Percentiles rank a stretch among this genome's conserved stretches.
Evolutionary conservation across 2,329 filamentous ascomycete genomes (phyloP).

Genomic region (Emmonsia crescens): DNA sequence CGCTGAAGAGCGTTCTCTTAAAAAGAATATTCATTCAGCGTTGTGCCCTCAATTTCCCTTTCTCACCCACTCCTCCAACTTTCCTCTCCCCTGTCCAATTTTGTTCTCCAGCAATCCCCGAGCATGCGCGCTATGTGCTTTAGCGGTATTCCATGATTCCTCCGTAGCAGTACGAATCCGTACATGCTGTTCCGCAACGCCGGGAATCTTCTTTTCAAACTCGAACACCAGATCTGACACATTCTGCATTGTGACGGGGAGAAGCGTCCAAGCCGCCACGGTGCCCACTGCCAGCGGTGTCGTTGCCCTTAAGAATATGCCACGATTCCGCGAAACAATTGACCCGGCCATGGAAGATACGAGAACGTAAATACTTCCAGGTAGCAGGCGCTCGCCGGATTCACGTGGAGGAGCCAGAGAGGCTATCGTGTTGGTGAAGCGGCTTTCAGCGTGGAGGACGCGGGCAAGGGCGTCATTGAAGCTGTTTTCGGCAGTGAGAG

Average conservation of each 20-base stretch:
- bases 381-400: conserved; percentile 79
- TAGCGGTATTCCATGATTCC: conserved; percentile 61
- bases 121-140: conserved; percentile 61
- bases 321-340: conserved; percentile 81
- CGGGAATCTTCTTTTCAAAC: conserved; percentile 84
- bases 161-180: conserved; percentile 57
- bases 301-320: conserved; percentile 65
- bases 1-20: neutral
- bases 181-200: conserved; percentile 69
- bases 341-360: conserved; percentile 91
- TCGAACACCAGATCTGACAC: conserved; percentile 76
- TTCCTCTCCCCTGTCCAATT: conserved; percentile 63
- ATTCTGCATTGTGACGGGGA: conserved; percentile 86
- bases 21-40: neutral
- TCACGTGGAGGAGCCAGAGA: conserved; percentile 77
- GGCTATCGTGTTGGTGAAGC: conserved; percentile 79
- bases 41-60: conserved; percentile 59
- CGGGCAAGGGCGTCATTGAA: conserved; percentile 73
- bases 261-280: conserved; percentile 68
- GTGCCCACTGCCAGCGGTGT: conserved; percentile 72
- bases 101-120: conserved; percentile 68
- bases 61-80: conserved; percentile 79
- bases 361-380: conserved; percentile 81
- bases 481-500: conserved; percentile 63
- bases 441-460: conserved; percentile 75